Evolutionary conservation across 1,284 basidiomycete species (phyloP), one percentile per base, ranked within the genome.

Genomic region (Trichosporon inkin): DNA sequence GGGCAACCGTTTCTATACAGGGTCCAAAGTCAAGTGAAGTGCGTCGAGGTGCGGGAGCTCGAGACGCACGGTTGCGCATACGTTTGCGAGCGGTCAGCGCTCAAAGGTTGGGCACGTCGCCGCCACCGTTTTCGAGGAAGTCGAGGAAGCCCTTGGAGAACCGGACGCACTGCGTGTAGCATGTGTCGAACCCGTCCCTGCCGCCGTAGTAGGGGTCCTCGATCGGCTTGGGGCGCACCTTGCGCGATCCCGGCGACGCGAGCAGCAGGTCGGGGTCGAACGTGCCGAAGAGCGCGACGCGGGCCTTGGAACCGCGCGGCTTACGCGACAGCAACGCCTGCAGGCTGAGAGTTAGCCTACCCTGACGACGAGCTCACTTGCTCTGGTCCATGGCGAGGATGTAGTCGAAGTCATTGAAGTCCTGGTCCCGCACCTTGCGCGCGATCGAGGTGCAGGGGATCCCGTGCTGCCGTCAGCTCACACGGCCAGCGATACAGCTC

Each of bases 301-400:
- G 64, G 16, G 73, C 63, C 47, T 60, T 62, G 10, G 70, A 63
- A 65, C 39, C 56, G 57, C 64, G 66, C 2, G 74, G 78, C 47
- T 74, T 67, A 39, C 75, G 72, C 10, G 65, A 57, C 17, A 69
- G 61, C 8, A 81, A 68, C 32, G 75, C 78, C 32, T 74, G 67
- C 0, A 80, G 70, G 62, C 80, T 81, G 70, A 63, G 28, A 32
- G 28, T 32, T 32, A 32, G 28, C 4, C 4, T 4, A 32, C 28
- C 5, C 8, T 4, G 28, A 32, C 4, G 28, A 4, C 8, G 6
- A 8, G 63, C 75, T 54, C 51, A 77, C 75, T 75, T 75, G 36
- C 64, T 59, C 28, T 68, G 58, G 61, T 77, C 80, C 80, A 81
- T 81, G 2, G 80, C 81, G 32, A 82, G 70, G 55, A 82, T 81